Evolutionary conservation across 2,329 filamentous ascomycete species (phyloP).

Genomic region (Pseudogymnoascus sp.): DNA sequence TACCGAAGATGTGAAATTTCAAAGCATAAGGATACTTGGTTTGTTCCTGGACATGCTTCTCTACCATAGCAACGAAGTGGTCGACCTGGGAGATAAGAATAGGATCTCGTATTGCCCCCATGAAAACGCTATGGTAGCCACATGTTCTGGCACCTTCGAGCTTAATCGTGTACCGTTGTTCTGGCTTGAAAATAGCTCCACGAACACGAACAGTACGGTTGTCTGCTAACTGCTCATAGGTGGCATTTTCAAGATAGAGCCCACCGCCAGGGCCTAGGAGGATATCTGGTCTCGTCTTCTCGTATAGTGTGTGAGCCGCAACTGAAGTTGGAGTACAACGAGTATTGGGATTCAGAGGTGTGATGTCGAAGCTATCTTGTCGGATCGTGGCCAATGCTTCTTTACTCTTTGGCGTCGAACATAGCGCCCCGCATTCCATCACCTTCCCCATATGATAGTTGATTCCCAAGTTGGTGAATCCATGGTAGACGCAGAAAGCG

Average conservation of each 20-base stretch:
- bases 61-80: slow-evolving; percentile 17
- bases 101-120: slow-evolving; percentile 41
- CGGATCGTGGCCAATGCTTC: slow-evolving; percentile 30
- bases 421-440: slow-evolving; percentile 43
- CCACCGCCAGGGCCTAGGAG: slow-evolving; percentile 43
- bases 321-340: slow-evolving; percentile 43
- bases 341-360: slow-evolving; percentile 32
- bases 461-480: slow-evolving; percentile 16
- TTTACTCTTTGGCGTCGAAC: slow-evolving; percentile 33
- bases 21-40: no score
- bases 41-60: no score
- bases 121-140: slow-evolving; percentile 39
- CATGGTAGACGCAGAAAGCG: slow-evolving; percentile 31
- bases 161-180: slow-evolving; percentile 38
- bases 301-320: slow-evolving; percentile 48
- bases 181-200: slow-evolving; percentile 23
- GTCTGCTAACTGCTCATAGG: slow-evolving; percentile 36
- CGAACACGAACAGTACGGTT: slow-evolving; percentile 34
- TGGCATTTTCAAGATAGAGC: slow-evolving; percentile 35
- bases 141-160: slow-evolving; percentile 38
- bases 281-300: slow-evolving; percentile 46
- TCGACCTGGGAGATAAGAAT: slow-evolving; percentile 39
- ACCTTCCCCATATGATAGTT: slow-evolving; percentile 48
- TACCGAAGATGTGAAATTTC: slow-evolving; percentile 31
- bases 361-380: slow-evolving; percentile 39